Evolutionary conservation across 257 asterid species (phyloP), one percentile per base, ranked within the genome.

Genomic region (Ophiorrhiza pumila): DNA sequence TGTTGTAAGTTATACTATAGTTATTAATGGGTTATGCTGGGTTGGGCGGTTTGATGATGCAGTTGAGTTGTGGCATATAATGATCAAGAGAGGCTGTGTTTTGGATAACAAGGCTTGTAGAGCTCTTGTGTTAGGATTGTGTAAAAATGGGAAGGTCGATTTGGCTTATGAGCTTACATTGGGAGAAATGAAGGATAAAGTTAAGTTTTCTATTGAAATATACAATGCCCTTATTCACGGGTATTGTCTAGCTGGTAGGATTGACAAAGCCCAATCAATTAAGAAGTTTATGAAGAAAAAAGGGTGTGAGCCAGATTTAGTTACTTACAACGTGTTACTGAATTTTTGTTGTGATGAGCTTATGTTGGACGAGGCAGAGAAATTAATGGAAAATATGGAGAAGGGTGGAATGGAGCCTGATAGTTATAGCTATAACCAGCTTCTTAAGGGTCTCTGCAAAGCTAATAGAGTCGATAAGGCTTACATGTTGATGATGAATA

Each of bases 101-200:
- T 93, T 92, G 12, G 99, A 95, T 71, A 78, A 68, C 70, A 87
- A 85, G 78, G 97, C 99, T 34, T 95, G 95, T 56, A 85, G 91
- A 83, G 93, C 92, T 32, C 93, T 95, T 76, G 93, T 92, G 69
- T 84, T 92, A 27, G 98, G 99, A 49, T 77, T 95, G 50, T 86
- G 96, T 65, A 80, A 84, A 35, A 78, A 74, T 73, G 87, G 95
- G 79, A 89, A 92, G 80, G 97, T 90, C 76, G 98, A 90, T 84
- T 83, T 92, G 82, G 99, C 99, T n/a, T 95, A 95, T 79, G 99
- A 92, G 78, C 92, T 88, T 34, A 92, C 96, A 1, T 66, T 95
- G 63, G 99, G 97, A 65, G 86, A 85, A 76, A 57, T 95, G 94
- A 90, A 91, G 88, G 96, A 86, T 37, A 88, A 82, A 75, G 76